Percentiles rank a stretch among this genome's conserved stretches.
Evolutionary conservation across 2,329 filamentous ascomycete species (phyloP).

Genomic region (Knufia fluminis): DNA sequence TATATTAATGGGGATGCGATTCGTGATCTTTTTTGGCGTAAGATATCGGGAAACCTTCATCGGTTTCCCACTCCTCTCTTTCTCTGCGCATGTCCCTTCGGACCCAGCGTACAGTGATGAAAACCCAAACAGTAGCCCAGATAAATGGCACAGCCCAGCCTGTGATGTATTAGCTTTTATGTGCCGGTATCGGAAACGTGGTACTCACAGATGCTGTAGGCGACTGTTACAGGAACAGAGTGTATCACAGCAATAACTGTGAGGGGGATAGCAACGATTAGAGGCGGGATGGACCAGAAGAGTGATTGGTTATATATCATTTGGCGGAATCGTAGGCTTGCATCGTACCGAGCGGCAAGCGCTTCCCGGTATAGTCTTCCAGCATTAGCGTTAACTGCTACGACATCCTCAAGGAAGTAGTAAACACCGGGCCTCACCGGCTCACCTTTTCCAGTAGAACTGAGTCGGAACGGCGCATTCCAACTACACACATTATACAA

Average conservation of each 20-base stretch:
- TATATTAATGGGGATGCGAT: background rate
- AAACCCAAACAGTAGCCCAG: slow-evolving; percentile 36
- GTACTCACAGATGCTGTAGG: slow-evolving; percentile 32
- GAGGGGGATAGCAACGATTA: slow-evolving; percentile 39
- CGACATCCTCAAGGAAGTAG: slow-evolving; percentile 58
- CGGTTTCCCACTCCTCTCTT: slow-evolving; percentile 32
- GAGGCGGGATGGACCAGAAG: slow-evolving; percentile 47
- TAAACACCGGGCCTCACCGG: slow-evolving; percentile 52
- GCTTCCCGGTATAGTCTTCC: slow-evolving; percentile 45
- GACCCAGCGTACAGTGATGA: slow-evolving; percentile 40
- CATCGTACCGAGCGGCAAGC: slow-evolving; percentile 43
- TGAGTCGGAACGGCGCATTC: slow-evolving; percentile 50
- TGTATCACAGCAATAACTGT: slow-evolving; percentile 39
- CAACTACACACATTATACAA: slow-evolving; percentile 24
- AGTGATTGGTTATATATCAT: slow-evolving; percentile 48
- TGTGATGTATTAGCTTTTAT: slow-evolving; percentile 15
- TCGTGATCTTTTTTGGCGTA: background rate
- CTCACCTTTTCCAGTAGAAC: slow-evolving; percentile 52
- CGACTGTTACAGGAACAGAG: slow-evolving; percentile 39
- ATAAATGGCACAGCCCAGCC: slow-evolving; percentile 37
- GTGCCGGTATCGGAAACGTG: background rate
- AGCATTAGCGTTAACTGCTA: slow-evolving; percentile 57
- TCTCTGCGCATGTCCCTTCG: slow-evolving; percentile 37
- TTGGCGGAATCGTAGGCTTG: slow-evolving; percentile 45
- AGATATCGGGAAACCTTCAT: slow-evolving; percentile 10